Conservation (phyloP, 2,329 filamentous ascomycete species). For the Xylaria multiplex region DNA sequence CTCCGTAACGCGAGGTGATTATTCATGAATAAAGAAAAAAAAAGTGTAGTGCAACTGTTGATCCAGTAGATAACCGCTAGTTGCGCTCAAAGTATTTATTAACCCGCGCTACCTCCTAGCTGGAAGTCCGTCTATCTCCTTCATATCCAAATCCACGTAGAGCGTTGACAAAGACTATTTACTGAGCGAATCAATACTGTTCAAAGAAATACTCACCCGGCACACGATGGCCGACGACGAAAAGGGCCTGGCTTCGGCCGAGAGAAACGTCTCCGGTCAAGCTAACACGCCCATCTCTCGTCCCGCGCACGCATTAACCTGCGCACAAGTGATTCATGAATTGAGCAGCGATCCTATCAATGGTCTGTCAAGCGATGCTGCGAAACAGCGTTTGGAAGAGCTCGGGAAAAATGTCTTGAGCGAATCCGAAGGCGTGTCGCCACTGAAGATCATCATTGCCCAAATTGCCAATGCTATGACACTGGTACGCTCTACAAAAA, state of each 20-base stretch:
- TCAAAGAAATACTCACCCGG: neutral
- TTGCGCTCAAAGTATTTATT: neutral
- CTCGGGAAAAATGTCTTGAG: constrained; percentile 70
- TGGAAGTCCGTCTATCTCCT: neutral
- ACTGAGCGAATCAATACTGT: neutral
- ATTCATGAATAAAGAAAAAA: too few relatives aligned
- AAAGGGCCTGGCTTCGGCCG: constrained; percentile 9
- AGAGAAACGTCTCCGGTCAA: constrained; percentile 35
- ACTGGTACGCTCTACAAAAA: constrained; percentile 54
- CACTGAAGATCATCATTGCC: constrained; percentile 67
- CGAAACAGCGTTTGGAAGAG: constrained; percentile 61
- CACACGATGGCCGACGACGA: constrained; percentile 17
- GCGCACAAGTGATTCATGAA: constrained; percentile 60
- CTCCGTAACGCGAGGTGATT: neutral
- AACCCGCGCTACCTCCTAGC: neutral
- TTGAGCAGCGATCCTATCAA: constrained; percentile 63
- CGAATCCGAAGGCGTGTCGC: constrained; percentile 64
- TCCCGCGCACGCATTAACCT: constrained; percentile 65
- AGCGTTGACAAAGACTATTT: neutral
- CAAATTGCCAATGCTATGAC: constrained; percentile 75
- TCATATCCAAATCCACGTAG: neutral
- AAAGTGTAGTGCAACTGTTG: neutral
- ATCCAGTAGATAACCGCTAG: neutral
- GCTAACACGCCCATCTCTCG: constrained; percentile 57
- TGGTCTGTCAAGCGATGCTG: constrained; percentile 64